Evolutionary conservation across 129 eudicot species (phyloP).

Genomic region (Heracleum sosnowskyi): DNA sequence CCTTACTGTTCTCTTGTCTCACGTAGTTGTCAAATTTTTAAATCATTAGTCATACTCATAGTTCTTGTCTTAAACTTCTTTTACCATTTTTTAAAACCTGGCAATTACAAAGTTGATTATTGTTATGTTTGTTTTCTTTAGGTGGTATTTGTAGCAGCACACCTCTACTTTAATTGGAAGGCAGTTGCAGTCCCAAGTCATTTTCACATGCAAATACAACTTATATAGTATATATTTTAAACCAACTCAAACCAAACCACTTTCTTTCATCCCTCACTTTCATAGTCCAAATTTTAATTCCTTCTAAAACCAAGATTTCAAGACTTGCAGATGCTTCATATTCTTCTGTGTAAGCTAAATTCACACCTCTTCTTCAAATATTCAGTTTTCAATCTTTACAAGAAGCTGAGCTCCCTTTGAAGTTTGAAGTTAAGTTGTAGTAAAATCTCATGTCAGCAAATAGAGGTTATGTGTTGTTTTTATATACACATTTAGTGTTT

Average conservation of each 20-base stretch:
- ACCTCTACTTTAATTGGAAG: not conserved
- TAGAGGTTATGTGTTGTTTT: not conserved
- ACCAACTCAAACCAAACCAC: not conserved
- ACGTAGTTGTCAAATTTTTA: not conserved
- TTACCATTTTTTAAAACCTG: not conserved
- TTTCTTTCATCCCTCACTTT: not conserved
- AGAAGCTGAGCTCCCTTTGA: not conserved
- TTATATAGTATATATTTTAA: not conserved
- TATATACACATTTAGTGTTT: not conserved
- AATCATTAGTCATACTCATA: not conserved
- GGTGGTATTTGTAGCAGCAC: not conserved
- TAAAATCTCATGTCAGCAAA: not conserved
- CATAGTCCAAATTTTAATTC: not conserved
- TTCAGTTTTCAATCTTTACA: not conserved
- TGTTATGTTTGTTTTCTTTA: not conserved
- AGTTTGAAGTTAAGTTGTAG: not conserved
- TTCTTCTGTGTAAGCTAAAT: not conserved
- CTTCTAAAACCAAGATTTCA: not conserved
- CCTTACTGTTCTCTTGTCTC: not conserved
- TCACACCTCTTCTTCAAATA: not conserved
- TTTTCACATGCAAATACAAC: not conserved
- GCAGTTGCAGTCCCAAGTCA: conserved; percentile 3
- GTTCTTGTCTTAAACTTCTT: too few relatives aligned
- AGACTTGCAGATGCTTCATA: not conserved
- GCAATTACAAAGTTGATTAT: not conserved